Evolutionary conservation across 306 rosid genomes (phyloP), one percentile per base, ranked within the genome.

Genomic region (Lithocarpus polystachyus): DNA sequence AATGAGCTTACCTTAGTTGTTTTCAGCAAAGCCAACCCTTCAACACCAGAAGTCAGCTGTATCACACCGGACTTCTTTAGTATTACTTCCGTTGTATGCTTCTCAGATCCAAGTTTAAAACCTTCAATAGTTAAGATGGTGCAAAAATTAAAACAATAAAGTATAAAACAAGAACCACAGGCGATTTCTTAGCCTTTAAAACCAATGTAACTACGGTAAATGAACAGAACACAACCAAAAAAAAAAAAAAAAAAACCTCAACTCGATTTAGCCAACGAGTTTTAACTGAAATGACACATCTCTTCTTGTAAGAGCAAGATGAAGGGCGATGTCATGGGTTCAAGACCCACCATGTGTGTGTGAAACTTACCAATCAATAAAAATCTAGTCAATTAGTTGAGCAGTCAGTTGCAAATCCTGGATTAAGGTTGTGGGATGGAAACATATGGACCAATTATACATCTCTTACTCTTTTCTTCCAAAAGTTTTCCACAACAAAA

Each of bases 101-200:
- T 93, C 85, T 91, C 98, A 2, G 97, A 84, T 82, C 99, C 99
- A 83, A 93, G 93, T 83, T 93, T 95, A 87, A 95, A 95, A 78
- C 99, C 99, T 95, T 84, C 69, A 48, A 82, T 1, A 65, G 77
- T 68, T 20, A 80, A 76, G 17, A 18, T 19, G n/a, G 72, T 19
- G 24, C 10, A 14, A 35, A 48, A 56, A 78, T 26, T 48, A 43
- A 83, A 68, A 20, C 43, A 17, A 75, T 70, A 67, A 48, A 33
- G 5, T 62, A 22, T 1, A 22, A 73, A 74, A 55, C 18, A 79
- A 71, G 75, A 75, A 75, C n/a, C n/a, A 24, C 37, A 37, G 73
- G 52, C 22, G 7, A 8, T 35, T 33, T 68, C 13, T 68, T 68
- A n/a, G 28, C 52, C 3, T 11, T 64, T 3, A 48, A 68, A 35